These are phyloP conservation scores for Aspergillus aculeatinus DNA, from an alignment of 2,329 filamentous ascomycete species.

Conservation along the genomic window DNA sequence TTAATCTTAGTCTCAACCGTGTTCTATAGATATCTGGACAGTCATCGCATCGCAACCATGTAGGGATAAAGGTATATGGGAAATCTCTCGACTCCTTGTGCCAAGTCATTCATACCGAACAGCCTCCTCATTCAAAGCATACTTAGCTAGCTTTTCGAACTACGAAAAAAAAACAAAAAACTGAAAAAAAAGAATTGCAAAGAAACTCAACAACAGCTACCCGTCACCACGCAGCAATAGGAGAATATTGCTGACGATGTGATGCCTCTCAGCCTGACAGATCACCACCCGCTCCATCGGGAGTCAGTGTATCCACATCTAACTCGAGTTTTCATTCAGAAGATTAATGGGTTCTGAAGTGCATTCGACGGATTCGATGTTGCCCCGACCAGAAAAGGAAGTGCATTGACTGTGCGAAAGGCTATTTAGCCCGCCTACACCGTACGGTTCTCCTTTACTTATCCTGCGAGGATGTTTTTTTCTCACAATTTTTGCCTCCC, in stretches of 20 bases:
- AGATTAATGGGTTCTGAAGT: not conserved
- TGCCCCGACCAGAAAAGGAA: not conserved
- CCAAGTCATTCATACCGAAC: conserved; percentile 3
- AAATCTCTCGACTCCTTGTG: not conserved
- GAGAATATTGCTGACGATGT: conserved; percentile 17
- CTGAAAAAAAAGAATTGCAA: not conserved
- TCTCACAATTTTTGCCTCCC: too few relatives aligned
- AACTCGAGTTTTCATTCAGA: not conserved
- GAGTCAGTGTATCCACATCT: not conserved
- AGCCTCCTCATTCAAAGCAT: not conserved
- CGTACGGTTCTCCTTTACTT: not conserved
- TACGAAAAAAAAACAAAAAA: not conserved
- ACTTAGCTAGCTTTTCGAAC: conserved; percentile 7
- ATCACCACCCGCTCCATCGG: conserved; percentile 14
- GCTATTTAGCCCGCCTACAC: not conserved
- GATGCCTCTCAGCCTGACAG: conserved; percentile 19
- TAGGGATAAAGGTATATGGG: not conserved
- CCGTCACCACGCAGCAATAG: conserved; percentile 19
- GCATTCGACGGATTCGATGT: not conserved
- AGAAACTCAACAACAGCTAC: conserved; percentile 8
- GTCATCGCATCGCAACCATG: not conserved
- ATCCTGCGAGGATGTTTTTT: not conserved
- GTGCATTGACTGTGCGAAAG: not conserved
- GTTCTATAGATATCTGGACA: not conserved
- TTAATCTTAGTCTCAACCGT: not conserved